Percentiles rank a stretch among this genome's conserved stretches.
These are phyloP conservation scores for Artemisia annua DNA, from an alignment of 129 eudicot genomes.

Conservation along the genomic window DNA sequence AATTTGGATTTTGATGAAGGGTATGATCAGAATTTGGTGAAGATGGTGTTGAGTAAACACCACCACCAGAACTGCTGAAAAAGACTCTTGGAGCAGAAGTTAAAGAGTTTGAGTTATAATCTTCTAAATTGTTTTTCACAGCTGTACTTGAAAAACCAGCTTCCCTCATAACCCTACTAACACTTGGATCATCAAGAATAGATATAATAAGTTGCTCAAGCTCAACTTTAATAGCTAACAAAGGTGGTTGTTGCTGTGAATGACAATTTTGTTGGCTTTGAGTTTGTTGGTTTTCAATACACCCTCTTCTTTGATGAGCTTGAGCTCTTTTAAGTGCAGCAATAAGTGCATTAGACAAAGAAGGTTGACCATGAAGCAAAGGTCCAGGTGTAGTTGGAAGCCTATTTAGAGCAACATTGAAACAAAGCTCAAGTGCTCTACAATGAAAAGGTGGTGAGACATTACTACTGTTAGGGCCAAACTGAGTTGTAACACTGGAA, in stretches of 20 bases:
- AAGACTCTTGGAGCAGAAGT: slow-evolving; percentile 63
- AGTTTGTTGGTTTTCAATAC: slow-evolving; percentile 60
- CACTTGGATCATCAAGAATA: slow-evolving; percentile 88
- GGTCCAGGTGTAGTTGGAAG: slow-evolving; percentile 78
- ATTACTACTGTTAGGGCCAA: slow-evolving; percentile 17
- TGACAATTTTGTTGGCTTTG: slow-evolving; percentile 42
- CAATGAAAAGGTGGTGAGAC: slow-evolving; percentile 53
- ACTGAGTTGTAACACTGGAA: slow-evolving; percentile 27
- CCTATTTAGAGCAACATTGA: slow-evolving; percentile 88
- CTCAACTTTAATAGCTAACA: slow-evolving; percentile 77
- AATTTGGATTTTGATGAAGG: slow-evolving; percentile 37
- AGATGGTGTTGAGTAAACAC: slow-evolving; percentile 80
- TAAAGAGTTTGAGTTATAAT: slow-evolving; percentile 39
- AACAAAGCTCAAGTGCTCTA: slow-evolving; percentile 87
- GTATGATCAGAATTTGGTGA: slow-evolving; percentile 48
- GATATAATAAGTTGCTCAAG: slow-evolving; percentile 77
- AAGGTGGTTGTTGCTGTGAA: slow-evolving; percentile 58
- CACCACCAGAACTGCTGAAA: slow-evolving; percentile 56
- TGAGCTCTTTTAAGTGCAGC: slow-evolving; percentile 90
- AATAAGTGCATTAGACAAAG: slow-evolving; percentile 73
- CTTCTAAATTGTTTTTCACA: slow-evolving; percentile 66
- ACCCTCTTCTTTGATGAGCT: slow-evolving; percentile 82
- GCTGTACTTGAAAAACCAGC: slow-evolving; percentile 82
- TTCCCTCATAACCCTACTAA: slow-evolving; percentile 89
- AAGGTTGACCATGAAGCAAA: slow-evolving; percentile 74